Evolutionary conservation across 2,329 filamentous ascomycete genomes (phyloP), one percentile per base, ranked within the genome.

Genomic region (Epichloe hybrida): DNA sequence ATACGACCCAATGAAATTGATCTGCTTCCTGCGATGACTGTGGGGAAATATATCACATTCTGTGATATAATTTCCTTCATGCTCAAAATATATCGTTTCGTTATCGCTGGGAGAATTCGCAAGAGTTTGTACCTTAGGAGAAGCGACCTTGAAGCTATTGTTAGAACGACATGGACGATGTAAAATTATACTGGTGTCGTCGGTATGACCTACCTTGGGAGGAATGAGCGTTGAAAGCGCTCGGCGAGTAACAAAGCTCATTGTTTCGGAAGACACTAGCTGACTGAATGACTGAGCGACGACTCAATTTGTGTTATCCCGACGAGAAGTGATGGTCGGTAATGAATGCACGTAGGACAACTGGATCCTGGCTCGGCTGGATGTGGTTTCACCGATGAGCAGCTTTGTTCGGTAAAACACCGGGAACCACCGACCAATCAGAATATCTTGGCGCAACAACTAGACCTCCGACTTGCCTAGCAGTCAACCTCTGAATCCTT

Each of bases 141-240:
- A 90, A 63, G 87, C 86, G 68, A 93, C 79, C 86, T 90, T 9
- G 23, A 40, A 44, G 35, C 46, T 12, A 39, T 45, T 50, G 54
- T 61, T 56, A 58, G 59, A 54, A 52, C 53, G 56, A 56, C 54
- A 57, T 52, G 15, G 12, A 11, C 57, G 54, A 58, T 45, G 11
- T 43, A n/a, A 35, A 35, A 20, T 41, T 9, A 34, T 12, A 2
- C 4, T n/a, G 31, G 48, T 44, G 27, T n/a, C 17, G 20, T 12
- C 3, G 36, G 21, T 9, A 31, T 8, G 55, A 62, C 76, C 62
- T 77, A 95, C 91, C 89, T 98, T 98, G 67, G 94, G 93, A 63
- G 94, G 94, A 66, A 98, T 96, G 72, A 98, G 85, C 79, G 94
- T 95, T 69, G 93, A 97, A 68, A 96, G 85, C 79, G 81, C 86